Evolutionary conservation across 257 asterid genomes (phyloP).

Genomic region (Nicotiana tomentosiformis): DNA sequence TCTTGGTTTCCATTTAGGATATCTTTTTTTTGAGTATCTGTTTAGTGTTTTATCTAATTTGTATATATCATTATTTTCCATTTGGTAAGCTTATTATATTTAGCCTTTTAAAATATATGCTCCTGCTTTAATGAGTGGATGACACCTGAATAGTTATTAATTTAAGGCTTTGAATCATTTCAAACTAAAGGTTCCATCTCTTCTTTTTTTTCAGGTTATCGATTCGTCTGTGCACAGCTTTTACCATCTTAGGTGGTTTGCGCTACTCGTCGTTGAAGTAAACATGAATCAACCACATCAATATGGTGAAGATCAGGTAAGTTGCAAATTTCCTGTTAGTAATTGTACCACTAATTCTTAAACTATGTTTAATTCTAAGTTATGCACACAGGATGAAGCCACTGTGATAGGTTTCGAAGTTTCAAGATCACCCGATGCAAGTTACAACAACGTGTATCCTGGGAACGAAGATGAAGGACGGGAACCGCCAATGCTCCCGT

Average conservation of each 20-base stretch:
- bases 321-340: constrained; percentile 10
- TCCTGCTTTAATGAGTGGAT: background rate
- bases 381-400: constrained; percentile 52
- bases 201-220: background rate
- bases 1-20: background rate
- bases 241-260: background rate
- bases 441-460: constrained; percentile 67
- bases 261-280: background rate
- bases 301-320: constrained; percentile 55
- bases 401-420: constrained; percentile 79
- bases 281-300: constrained; percentile 45
- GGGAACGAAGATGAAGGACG: constrained; percentile 74
- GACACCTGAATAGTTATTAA: background rate
- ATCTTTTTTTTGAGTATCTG: background rate
- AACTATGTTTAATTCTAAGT: background rate
- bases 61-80: background rate
- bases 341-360: background rate
- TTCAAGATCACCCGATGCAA: constrained; percentile 75
- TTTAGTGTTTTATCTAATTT: background rate
- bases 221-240: background rate
- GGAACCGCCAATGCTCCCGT: constrained; percentile 73
- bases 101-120: background rate
- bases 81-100: background rate
- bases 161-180: background rate
- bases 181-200: background rate